Evolutionary conservation across 2,329 filamentous ascomycete species (phyloP).

Genomic region (Phaeosphaeriaceae sp.): DNA sequence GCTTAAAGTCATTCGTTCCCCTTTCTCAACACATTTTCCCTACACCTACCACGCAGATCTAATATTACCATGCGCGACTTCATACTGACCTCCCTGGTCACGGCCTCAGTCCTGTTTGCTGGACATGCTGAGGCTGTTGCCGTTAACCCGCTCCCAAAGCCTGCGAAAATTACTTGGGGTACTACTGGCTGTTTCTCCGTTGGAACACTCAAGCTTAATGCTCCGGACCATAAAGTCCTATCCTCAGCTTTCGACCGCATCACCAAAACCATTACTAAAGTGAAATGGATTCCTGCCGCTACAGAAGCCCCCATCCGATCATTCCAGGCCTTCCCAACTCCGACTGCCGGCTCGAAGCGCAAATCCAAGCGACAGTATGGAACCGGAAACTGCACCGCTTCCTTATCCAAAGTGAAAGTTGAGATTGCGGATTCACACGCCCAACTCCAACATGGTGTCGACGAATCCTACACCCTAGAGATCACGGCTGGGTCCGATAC

Average conservation of each 20-base stretch:
- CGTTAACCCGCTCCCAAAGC: conserved; percentile 63
- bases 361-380: conserved; percentile 30
- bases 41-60: conserved; percentile 1
- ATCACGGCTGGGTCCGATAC: conserved; percentile 49
- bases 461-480: conserved; percentile 62
- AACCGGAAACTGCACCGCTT: conserved; percentile 32
- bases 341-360: conserved; percentile 30
- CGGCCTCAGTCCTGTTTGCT: conserved; percentile 45
- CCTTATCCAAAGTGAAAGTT: conserved; percentile 55
- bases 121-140: conserved; percentile 52
- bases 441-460: conserved; percentile 61
- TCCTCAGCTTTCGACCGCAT: conserved; percentile 59
- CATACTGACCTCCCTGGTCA: conserved; percentile 37
- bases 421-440: conserved; percentile 54
- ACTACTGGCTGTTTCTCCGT: conserved; percentile 57
- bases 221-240: conserved; percentile 45
- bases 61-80: conserved; percentile 37
- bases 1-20: conserved; percentile 12
- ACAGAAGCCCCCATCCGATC: conserved; percentile 58
- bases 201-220: conserved; percentile 48
- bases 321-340: conserved; percentile 60
- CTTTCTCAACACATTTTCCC: conserved; percentile 2
- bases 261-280: conserved; percentile 53
- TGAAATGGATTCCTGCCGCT: conserved; percentile 63
- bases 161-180: conserved; percentile 61